Base-by-base conservation (phyloP, 73 alveolate genomes). In the Tetrahymena elliotti region DNA sequence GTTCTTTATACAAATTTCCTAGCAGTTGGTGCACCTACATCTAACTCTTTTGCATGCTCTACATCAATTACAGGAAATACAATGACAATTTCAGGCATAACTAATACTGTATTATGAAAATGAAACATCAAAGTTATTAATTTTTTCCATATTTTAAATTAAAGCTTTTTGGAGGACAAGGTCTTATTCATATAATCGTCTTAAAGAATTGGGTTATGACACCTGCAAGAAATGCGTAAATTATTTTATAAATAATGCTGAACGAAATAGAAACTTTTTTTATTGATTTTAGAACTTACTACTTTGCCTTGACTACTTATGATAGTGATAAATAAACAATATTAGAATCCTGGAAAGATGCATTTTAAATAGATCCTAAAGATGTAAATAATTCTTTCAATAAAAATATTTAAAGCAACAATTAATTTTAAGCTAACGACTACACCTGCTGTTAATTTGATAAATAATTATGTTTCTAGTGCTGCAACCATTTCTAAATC, bases 191-290 rank as follows among this genome's bases (percentile, higher is more conserved):
- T 18, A 31, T 68, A 27, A 5, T 68, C 6, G 38, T 24, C 1
- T 31, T 68, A 27, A 9, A 68, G n/a, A 68, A 68, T 68, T 68
- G 88, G 88, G 38, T 68, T 3, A 27, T 68, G 36, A 68, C 95
- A 2, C 96, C 96, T 6, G 54, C 88, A 22, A 35, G 93, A 92
- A 94, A 94, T 94, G 96, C 88, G 95, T 93, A 93, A 36, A 9
- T 37, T 34, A n/a, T 38, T 18, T 68, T 27, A 53, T 1, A n/a
- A 53, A 27, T n/a, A 11, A 53, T 11, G 1, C 7, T 53, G 1
- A 2, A n/a, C 7, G 7, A 15, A 53, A 15, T 3, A 31, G 33
- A 7, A 53, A 16, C 20, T 0, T 15, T 52, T 7, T 18, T 52
- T 52, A 52, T 52, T 40, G 31, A 16, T 27, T 84, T 31, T 93